Conservation (phyloP, 2,329 filamentous ascomycete species). For the Macrophomina pseudophaseolina region DNA sequence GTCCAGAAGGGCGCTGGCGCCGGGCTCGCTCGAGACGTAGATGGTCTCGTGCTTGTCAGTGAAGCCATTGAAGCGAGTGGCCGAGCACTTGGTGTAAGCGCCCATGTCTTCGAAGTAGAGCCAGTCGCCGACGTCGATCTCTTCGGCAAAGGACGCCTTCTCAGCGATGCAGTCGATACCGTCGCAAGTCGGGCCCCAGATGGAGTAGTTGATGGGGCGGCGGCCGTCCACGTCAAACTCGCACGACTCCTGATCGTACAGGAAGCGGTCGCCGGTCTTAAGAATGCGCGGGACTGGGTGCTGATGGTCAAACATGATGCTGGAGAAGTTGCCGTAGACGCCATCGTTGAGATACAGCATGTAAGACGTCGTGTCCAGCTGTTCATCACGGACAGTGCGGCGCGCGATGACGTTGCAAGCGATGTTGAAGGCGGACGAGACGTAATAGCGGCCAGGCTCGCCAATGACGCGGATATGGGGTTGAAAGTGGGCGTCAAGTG, state of each 20-base stretch:
- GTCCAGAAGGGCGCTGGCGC: constrained; percentile 73
- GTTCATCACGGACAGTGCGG: constrained; percentile 79
- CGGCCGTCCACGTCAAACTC: constrained; percentile 31
- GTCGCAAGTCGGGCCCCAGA: constrained; percentile 98
- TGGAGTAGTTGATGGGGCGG: constrained; percentile 73
- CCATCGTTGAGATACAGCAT: constrained; percentile 99
- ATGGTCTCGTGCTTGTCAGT: constrained; percentile 89
- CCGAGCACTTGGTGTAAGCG: constrained; percentile 97
- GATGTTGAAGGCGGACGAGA: constrained; percentile 89
- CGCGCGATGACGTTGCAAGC: constrained; percentile 96
- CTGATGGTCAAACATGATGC: constrained; percentile 99
- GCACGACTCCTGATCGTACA: constrained; percentile 53
- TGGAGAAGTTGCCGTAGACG: constrained; percentile 97
- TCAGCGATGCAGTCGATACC: constrained; percentile 94
- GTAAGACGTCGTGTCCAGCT: constrained; percentile 72
- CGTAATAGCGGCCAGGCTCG: constrained; percentile 96
- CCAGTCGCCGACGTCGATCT: constrained; percentile 94
- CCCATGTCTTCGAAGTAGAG: constrained; percentile 99
- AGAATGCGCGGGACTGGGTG: constrained; percentile 84
- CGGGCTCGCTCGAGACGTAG: constrained; percentile 93
- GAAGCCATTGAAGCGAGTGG: constrained; percentile 97
- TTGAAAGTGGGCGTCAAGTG: constrained; percentile 88
- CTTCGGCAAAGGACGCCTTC: constrained; percentile 75
- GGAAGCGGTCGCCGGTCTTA: constrained; percentile 62
- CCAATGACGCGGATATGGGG: constrained; percentile 84